Percentiles rank a stretch among this genome's conserved stretches.
These are phyloP conservation scores for Saururus chinensis DNA, from an alignment of 164 flowering plant species.

Conservation along the genomic window DNA sequence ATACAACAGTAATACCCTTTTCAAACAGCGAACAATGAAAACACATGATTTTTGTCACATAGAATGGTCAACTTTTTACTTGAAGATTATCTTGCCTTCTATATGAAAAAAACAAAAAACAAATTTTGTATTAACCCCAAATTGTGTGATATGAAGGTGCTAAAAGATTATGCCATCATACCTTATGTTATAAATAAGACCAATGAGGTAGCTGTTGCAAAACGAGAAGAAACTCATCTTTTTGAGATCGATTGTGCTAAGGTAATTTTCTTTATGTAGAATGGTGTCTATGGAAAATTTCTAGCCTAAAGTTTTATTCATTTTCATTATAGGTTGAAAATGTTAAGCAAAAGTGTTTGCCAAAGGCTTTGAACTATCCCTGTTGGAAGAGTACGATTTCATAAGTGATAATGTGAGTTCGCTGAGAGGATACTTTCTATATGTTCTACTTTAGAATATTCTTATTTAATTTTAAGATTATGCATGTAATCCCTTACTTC, in stretches of 20 bases:
- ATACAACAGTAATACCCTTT: too few species aligned
- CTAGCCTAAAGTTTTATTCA: too few species aligned
- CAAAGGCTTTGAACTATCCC: slow-evolving; percentile 83
- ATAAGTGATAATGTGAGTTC: slow-evolving; percentile 88
- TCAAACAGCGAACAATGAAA: too few species aligned
- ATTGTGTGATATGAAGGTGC: too few species aligned
- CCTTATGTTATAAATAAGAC: slow-evolving; percentile 33
- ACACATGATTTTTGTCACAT: too few species aligned
- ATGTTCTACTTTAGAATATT: not conserved
- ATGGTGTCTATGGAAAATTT: too few species aligned
- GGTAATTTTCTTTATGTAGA: too few species aligned
- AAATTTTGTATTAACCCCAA: too few species aligned
- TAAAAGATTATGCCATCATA: slow-evolving; percentile 45
- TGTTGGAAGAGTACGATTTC: slow-evolving; percentile 99
- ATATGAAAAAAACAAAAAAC: too few species aligned
- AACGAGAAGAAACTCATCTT: slow-evolving; percentile 85
- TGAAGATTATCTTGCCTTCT: too few species aligned
- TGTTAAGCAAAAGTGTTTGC: slow-evolving; percentile 95
- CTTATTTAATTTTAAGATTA: not conserved
- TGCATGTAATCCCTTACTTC: slow-evolving; percentile 91
- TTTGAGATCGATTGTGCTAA: slow-evolving; percentile 90
- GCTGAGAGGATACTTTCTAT: not conserved
- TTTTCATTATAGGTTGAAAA: slow-evolving; percentile 82
- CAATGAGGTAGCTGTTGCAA: slow-evolving; percentile 58
- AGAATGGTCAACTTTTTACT: too few species aligned